Evolutionary conservation across 441 rosid species (phyloP).

Genomic region (Populus tomentosa): DNA sequence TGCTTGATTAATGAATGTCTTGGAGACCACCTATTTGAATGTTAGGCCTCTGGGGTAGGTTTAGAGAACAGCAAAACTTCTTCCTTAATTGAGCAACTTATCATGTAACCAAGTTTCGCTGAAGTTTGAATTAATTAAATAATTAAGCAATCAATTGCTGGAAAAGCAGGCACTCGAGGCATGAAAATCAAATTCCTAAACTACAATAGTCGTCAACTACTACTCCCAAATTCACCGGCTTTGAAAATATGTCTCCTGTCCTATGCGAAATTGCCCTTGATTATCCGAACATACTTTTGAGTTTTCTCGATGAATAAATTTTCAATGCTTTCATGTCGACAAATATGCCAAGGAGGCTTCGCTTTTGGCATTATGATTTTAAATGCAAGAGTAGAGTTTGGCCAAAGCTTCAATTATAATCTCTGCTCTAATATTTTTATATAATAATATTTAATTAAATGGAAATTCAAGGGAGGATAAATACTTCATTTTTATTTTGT

Average conservation of each 20-base stretch:
- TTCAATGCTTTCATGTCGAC: background rate
- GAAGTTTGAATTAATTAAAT: no score
- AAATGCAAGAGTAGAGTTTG: no score
- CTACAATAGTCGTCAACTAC: conserved; percentile 6
- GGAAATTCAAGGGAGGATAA: no score
- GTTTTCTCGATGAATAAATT: background rate
- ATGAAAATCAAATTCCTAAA: background rate
- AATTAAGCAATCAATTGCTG: background rate
- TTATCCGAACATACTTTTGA: background rate
- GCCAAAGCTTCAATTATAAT: no score
- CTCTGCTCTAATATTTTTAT: no score
- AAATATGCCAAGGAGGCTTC: no score
- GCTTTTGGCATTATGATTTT: no score
- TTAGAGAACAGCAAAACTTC: background rate
- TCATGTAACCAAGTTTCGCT: background rate
- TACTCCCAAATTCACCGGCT: background rate
- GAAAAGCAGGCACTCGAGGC: background rate
- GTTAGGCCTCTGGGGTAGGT: background rate
- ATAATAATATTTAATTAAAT: no score
- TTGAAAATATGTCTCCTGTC: background rate
- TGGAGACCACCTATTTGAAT: background rate
- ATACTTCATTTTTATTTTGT: no score
- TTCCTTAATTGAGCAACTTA: background rate
- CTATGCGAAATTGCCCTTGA: background rate
- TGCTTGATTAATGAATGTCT: background rate